Evolutionary conservation across 2,329 filamentous ascomycete genomes (phyloP).

Genomic region (Clonostachys chloroleuca): DNA sequence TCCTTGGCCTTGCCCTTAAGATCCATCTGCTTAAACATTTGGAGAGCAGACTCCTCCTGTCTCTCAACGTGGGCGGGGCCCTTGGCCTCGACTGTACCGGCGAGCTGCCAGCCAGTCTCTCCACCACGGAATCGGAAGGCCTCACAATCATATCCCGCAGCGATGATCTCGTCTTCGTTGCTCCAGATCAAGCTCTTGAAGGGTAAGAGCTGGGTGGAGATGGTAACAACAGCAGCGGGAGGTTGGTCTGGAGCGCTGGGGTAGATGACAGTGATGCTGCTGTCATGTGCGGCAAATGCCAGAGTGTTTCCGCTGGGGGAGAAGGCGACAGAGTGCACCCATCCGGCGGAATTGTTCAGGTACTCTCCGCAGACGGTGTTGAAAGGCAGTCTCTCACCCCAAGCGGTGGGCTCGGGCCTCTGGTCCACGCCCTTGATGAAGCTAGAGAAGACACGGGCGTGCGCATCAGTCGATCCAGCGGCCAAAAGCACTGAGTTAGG

Average conservation of each 20-base stretch:
- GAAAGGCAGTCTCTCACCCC: conserved; percentile 95
- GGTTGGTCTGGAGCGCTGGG: conserved; percentile 87
- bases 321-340: conserved; percentile 92
- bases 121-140: conserved; percentile 84
- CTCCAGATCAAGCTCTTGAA: conserved; percentile 94
- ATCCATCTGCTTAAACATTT: conserved; percentile 99
- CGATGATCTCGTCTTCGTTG: conserved; percentile 87
- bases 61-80: conserved; percentile 56
- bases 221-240: conserved; percentile 82
- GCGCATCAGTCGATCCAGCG: conserved; percentile 94
- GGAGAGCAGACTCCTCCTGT: conserved; percentile 87
- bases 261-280: conserved; percentile 94
- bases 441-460: conserved; percentile 88
- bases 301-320: conserved; percentile 90
- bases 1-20: conserved; percentile 89
- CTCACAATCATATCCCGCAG: conserved; percentile 86
- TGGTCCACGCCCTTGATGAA: conserved; percentile 95
- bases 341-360: conserved; percentile 92
- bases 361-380: conserved; percentile 98
- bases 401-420: conserved; percentile 79
- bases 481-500: conserved; percentile 94
- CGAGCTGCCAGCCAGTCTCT: conserved; percentile 77
- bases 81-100: conserved; percentile 76
- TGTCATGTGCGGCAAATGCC: conserved; percentile 92
- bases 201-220: conserved; percentile 85